A percentile compares a stretch with the other conserved stretches of the same genome.
Conservation (phyloP, 2,329 filamentous ascomycete genomes). For the Neofusicoccum umdonicola region DNA sequence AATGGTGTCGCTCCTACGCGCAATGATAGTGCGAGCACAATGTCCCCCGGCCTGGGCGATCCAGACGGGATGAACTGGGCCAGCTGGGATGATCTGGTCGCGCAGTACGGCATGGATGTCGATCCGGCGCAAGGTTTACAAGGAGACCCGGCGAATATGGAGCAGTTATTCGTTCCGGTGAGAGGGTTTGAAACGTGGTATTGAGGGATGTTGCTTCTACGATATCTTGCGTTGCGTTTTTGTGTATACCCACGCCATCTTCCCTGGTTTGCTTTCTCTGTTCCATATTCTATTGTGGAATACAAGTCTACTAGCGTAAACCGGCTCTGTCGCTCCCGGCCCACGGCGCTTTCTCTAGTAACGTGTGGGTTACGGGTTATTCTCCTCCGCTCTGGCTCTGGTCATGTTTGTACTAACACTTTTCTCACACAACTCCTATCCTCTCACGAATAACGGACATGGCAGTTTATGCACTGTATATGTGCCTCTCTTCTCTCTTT, state of each 20-base stretch:
- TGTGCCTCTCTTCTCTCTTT: neutral
- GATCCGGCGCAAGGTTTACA: slow-evolving; percentile 17
- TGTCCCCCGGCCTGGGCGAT: slow-evolving; percentile 1
- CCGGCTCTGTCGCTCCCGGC: neutral
- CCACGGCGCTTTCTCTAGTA: neutral
- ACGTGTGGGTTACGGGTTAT: neutral
- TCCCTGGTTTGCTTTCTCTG: neutral
- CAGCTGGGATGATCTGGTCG: slow-evolving; percentile 49
- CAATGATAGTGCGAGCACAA: neutral
- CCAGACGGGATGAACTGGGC: slow-evolving; percentile 45
- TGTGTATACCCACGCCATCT: neutral
- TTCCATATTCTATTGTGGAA: neutral
- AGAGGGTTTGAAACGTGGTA: slow-evolving; percentile 12
- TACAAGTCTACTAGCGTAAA: neutral
- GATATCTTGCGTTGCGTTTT: neutral
- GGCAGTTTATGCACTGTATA: neutral
- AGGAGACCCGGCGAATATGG: neutral
- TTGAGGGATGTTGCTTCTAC: neutral
- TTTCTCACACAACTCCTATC: neutral
- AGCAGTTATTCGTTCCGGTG: slow-evolving; percentile 1
- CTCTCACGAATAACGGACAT: neutral
- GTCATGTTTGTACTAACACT: neutral
- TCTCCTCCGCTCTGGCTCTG: neutral
- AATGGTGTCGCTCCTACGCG: neutral
- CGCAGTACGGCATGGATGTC: slow-evolving; percentile 46